These are phyloP conservation scores for Aspergillus brasiliensis DNA, from an alignment of 2,329 filamentous ascomycete species.

Conservation along the genomic window DNA sequence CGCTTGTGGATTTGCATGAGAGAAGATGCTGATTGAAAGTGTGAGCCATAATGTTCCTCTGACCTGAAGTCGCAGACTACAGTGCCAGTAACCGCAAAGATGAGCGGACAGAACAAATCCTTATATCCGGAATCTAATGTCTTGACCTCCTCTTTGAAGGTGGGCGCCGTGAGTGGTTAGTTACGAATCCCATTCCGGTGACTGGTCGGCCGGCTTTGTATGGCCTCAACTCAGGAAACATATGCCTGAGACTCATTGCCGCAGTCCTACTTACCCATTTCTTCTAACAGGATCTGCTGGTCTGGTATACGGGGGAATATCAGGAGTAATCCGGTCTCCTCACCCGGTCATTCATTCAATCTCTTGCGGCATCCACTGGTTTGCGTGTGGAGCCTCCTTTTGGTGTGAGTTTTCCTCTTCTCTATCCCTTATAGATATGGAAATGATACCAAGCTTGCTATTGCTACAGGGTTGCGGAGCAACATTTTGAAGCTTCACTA, in stretches of 20 bases:
- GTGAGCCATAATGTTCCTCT: background rate
- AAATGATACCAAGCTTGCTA: conserved; percentile 22
- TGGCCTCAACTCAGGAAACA: background rate
- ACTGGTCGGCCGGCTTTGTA: conserved; percentile 7
- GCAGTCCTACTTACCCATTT: background rate
- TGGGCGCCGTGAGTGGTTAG: conserved; percentile 63
- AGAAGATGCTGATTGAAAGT: background rate
- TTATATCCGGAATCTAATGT: background rate
- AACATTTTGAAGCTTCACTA: conserved; percentile 51
- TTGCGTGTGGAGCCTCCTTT: conserved; percentile 73
- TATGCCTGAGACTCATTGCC: background rate
- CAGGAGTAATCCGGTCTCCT: conserved; percentile 69
- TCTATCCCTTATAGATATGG: background rate
- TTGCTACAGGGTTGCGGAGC: conserved; percentile 46
- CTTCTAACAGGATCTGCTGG: conserved; percentile 51
- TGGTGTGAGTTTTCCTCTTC: conserved; percentile 61
- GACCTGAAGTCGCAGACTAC: background rate
- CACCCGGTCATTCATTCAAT: conserved; percentile 70
- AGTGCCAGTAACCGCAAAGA: background rate
- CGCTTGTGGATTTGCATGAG: background rate
- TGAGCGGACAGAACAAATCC: background rate
- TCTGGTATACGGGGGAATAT: conserved; percentile 65
- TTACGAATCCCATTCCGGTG: conserved; percentile 13
- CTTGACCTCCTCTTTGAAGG: conserved; percentile 51
- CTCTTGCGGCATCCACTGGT: conserved; percentile 77